Percentiles rank a stretch among this genome's conserved stretches.
Conservation (phyloP, 805 yeast species). For the Metschnikowia bowlesiae region DNA sequence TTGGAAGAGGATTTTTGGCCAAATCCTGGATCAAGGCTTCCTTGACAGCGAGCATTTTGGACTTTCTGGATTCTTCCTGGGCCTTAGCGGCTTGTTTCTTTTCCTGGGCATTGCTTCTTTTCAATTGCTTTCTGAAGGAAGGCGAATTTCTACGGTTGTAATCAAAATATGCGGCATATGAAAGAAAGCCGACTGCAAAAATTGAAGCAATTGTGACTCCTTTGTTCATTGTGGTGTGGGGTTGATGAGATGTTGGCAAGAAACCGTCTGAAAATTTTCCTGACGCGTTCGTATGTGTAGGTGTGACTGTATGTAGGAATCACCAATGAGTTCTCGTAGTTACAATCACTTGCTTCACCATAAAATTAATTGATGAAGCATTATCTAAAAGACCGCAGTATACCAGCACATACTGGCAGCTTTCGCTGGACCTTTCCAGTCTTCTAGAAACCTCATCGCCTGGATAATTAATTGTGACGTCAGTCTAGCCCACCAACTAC, state of each 20-base stretch:
- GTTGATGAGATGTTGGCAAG: not conserved
- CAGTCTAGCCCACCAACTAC: too few species aligned
- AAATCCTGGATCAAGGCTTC: constrained; percentile 61
- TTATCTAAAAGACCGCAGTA: too few species aligned
- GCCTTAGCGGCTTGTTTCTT: constrained; percentile 51
- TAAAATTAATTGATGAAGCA: not conserved
- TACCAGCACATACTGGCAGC: too few species aligned
- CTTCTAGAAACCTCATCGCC: too few species aligned
- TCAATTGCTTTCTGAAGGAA: constrained; percentile 74
- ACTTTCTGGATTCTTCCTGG: constrained; percentile 55
- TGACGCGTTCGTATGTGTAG: not conserved
- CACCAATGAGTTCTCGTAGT: not conserved
- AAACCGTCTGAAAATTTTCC: constrained; percentile 9
- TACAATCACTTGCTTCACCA: not conserved
- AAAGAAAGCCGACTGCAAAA: constrained; percentile 53
- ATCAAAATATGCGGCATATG: constrained; percentile 87
- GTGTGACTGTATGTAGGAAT: not conserved
- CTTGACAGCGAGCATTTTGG: constrained; percentile 57
- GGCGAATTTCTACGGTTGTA: constrained; percentile 80
- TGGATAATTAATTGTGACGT: too few species aligned
- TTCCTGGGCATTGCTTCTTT: constrained; percentile 59
- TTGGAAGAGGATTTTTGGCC: constrained; percentile 70
- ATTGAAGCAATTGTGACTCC: constrained; percentile 34
- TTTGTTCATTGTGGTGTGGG: constrained; percentile 23
- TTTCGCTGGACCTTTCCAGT: too few species aligned